Evolutionary conservation across 176 grass and related monocot genomes (phyloP).

Genomic region (Ampelocalamus luodianensis): DNA sequence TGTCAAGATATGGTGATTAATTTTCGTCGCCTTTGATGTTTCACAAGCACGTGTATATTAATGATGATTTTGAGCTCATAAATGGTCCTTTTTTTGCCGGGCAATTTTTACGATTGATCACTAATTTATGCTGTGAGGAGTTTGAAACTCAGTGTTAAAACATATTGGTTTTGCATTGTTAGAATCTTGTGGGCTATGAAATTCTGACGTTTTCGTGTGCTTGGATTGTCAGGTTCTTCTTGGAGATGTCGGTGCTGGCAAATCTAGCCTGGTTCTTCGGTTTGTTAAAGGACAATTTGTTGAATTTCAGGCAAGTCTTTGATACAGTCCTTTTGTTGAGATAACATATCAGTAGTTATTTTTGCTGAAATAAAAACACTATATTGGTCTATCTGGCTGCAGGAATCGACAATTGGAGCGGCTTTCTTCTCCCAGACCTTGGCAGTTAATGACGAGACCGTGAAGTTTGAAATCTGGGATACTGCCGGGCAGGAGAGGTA

Average conservation of each 20-base stretch:
- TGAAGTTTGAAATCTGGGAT: conserved; percentile 99
- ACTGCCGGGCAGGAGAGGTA: conserved; percentile 99
- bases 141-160: not conserved
- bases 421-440: conserved; percentile 96
- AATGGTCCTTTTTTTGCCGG: not conserved
- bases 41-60: not conserved
- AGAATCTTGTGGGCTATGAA: not conserved
- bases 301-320: conserved; percentile 74
- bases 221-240: conserved; percentile 71
- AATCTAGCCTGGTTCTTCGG: conserved; percentile 93
- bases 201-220: not conserved
- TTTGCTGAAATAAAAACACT: conserved; percentile 12
- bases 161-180: conserved; percentile 17
- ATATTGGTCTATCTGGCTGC: conserved; percentile 26
- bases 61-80: conserved; percentile 15
- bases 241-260: conserved; percentile 92
- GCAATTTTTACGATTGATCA: not conserved
- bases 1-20: not conserved
- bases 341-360: not conserved
- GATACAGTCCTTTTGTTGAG: not conserved
- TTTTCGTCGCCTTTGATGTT: not conserved
- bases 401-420: conserved; percentile 97
- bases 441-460: conserved; percentile 80
- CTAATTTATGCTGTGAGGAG: not conserved
- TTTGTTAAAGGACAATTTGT: conserved; percentile 96